These are phyloP conservation scores for Cucurbita pepo DNA, from an alignment of 306 rosid species.

Conservation along the genomic window DNA sequence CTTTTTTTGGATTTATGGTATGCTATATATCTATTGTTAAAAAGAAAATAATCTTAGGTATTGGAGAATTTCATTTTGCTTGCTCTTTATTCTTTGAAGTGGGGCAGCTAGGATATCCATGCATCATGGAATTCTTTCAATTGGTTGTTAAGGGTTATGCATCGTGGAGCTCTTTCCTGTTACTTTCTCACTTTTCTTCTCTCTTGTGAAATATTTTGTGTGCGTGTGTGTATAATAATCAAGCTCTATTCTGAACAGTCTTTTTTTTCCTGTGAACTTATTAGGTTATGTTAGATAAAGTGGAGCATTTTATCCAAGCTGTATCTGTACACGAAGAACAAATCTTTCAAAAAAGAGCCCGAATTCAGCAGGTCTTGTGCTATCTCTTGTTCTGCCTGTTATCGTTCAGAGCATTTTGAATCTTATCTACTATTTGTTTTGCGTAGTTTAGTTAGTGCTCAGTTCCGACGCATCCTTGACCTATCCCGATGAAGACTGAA, in stretches of 20 bases:
- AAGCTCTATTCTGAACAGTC: not conserved
- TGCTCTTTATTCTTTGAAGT: not conserved
- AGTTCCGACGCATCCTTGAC: not conserved
- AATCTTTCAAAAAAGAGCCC: conserved; percentile 81
- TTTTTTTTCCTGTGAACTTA: not conserved
- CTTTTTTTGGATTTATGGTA: not conserved
- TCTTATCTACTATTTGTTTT: not conserved
- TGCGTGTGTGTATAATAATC: not conserved
- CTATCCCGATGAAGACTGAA: not conserved
- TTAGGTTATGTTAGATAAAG: conserved; percentile 74
- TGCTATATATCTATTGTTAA: not conserved
- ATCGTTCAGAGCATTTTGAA: not conserved
- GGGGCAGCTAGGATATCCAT: not conserved
- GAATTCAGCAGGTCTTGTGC: conserved; percentile 71
- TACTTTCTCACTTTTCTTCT: not conserved
- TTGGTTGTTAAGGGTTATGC: not conserved
- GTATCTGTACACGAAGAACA: conserved; percentile 73
- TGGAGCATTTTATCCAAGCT: conserved; percentile 69
- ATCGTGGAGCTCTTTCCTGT: not conserved
- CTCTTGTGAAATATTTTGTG: not conserved
- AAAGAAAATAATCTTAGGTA: not conserved
- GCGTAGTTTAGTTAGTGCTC: not conserved
- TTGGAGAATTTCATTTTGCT: not conserved
- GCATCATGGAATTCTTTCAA: not conserved
- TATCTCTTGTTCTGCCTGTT: conserved; percentile 1